These are phyloP conservation scores for Dictyostelium purpureum DNA, from an alignment of 78 protist genomes.

Conservation along the genomic window DNA sequence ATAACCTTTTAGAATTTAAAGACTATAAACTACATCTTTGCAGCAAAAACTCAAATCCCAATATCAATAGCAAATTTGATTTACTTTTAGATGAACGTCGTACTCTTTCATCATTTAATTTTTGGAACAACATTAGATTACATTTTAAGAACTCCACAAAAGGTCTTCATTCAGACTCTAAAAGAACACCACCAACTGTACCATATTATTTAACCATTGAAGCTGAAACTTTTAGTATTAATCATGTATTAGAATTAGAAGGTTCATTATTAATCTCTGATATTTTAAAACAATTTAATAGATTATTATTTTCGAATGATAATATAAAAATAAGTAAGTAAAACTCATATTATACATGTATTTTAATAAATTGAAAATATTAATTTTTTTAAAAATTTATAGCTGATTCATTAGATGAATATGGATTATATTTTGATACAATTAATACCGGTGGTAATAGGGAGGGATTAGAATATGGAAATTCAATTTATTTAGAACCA, in stretches of 20 bases:
- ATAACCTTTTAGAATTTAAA: conserved; percentile 31
- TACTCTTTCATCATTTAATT: conserved; percentile 49
- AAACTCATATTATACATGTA: background rate
- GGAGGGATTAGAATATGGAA: conserved; percentile 65
- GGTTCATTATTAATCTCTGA: conserved; percentile 14
- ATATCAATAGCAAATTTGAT: conserved; percentile 30
- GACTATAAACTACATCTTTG: conserved; percentile 48
- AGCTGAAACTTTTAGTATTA: conserved; percentile 11
- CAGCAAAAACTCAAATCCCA: conserved; percentile 44
- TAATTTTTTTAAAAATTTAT: background rate
- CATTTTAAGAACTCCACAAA: conserved; percentile 39
- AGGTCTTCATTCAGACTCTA: background rate
- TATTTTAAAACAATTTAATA: conserved; percentile 8
- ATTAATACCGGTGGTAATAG: conserved; percentile 6
- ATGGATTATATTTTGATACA: conserved; percentile 64
- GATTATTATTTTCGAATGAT: background rate
- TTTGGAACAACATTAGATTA: conserved; percentile 53
- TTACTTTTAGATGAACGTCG: conserved; percentile 25
- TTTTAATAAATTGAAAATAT: background rate
- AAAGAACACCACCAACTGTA: background rate
- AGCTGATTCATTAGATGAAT: conserved; percentile 62
- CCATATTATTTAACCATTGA: conserved; percentile 51
- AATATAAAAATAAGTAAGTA: conserved; percentile 24
- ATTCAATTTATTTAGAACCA: conserved; percentile 1
- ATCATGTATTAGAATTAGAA: conserved; percentile 17